Conservation (phyloP, 2,329 filamentous ascomycete species). For the Trichoderma atroviride region DNA sequence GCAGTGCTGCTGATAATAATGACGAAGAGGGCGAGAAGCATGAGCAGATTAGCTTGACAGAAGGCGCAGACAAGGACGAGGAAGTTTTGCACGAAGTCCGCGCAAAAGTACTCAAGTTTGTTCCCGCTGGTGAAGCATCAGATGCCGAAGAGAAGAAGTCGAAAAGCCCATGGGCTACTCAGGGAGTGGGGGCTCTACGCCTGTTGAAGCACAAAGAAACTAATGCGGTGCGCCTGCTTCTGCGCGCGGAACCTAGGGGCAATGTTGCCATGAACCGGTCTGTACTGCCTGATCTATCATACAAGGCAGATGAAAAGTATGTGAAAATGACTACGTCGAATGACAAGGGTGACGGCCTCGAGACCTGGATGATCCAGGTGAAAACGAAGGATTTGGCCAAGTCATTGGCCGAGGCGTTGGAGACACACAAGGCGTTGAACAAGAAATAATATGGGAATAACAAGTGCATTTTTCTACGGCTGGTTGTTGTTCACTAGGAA, state of each 20-base stretch:
- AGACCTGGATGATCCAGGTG: conserved; percentile 72
- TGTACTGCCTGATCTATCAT: conserved; percentile 63
- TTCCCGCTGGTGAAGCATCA: conserved; percentile 51
- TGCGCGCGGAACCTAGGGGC: conserved; percentile 76
- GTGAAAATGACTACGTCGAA: conserved; percentile 61
- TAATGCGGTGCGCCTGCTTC: conserved; percentile 66
- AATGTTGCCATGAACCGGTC: conserved; percentile 72
- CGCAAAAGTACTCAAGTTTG: conserved; percentile 68
- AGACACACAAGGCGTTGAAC: conserved; percentile 59
- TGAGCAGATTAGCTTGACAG: conserved; percentile 70
- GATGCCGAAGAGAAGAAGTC: conserved; percentile 49
- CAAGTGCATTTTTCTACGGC: conserved; percentile 19
- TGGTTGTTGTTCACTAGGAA: conserved; percentile 15
- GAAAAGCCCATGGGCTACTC: conserved; percentile 66
- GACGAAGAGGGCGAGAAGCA: conserved; percentile 63
- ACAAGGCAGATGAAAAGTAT: conserved; percentile 64
- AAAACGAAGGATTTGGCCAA: conserved; percentile 64
- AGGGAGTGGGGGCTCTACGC: conserved; percentile 72
- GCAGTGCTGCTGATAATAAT: conserved; percentile 47
- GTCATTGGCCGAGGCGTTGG: conserved; percentile 54
- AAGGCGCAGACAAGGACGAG: conserved; percentile 72
- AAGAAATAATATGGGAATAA: conserved; percentile 47
- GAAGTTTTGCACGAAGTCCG: conserved; percentile 69
- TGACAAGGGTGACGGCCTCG: conserved; percentile 60
- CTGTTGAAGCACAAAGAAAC: conserved; percentile 74